A percentile compares a stretch with the other conserved stretches of the same genome.
These are phyloP conservation scores for Clitopilus passeckerianus DNA, from an alignment of 768 basidiomycete species.

Conservation along the genomic window DNA sequence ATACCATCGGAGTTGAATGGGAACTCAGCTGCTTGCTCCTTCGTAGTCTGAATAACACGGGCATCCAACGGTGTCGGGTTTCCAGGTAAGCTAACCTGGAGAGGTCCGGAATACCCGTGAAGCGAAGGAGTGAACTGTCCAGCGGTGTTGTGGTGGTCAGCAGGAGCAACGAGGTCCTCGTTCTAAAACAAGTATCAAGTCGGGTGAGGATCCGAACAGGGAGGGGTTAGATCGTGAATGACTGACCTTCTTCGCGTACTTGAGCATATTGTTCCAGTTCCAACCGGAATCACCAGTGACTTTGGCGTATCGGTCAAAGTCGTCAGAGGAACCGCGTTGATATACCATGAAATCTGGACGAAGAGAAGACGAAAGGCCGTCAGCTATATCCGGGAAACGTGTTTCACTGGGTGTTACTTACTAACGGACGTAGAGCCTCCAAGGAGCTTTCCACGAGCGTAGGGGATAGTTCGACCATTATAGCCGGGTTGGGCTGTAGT, in stretches of 20 bases:
- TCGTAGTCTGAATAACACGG: slow-evolving; percentile 11
- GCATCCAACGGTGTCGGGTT: slow-evolving; percentile 8
- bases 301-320: slow-evolving; percentile 13
- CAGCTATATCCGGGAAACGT: background rate
- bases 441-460: slow-evolving; percentile 6
- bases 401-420: background rate
- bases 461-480: slow-evolving; percentile 2
- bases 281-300: slow-evolving; percentile 15
- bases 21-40: slow-evolving; percentile 19
- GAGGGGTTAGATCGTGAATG: background rate
- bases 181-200: slow-evolving; percentile 4
- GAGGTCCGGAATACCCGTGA: slow-evolving; percentile 7
- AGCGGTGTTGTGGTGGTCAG: slow-evolving; percentile 7
- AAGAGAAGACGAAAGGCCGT: background rate
- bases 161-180: slow-evolving; percentile 12
- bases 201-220: background rate
- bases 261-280: slow-evolving; percentile 16
- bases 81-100: slow-evolving; percentile 8
- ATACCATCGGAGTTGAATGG: slow-evolving; percentile 27
- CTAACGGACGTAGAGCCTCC: slow-evolving; percentile 8
- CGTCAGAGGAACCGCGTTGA: slow-evolving; percentile 15
- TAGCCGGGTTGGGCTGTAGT: slow-evolving; percentile 4
- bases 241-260: slow-evolving; percentile 11
- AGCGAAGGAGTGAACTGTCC: slow-evolving; percentile 8
- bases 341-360: slow-evolving; percentile 16